Percentiles rank a stretch among this genome's conserved stretches.
phyloP scores from a whole-genome alignment of 1,284 basidiomycete genomes.

The Macrocystidia cucumis region DNA sequence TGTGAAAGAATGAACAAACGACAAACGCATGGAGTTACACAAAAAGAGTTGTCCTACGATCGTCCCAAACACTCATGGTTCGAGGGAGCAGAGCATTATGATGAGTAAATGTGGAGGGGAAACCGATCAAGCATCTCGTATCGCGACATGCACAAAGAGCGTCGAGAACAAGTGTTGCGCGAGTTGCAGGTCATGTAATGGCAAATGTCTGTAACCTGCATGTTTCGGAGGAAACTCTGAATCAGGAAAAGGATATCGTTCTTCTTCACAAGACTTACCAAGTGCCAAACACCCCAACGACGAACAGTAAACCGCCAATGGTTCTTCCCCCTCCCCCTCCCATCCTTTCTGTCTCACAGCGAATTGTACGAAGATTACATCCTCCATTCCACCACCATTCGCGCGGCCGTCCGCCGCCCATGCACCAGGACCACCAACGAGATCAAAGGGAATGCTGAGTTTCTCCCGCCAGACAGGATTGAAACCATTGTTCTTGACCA shows the following conservation, averaged over 20 bases:
- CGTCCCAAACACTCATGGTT: too few relatives aligned
- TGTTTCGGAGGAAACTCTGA: conserved; percentile 1
- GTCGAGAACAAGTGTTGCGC: conserved; percentile 87
- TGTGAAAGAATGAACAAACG: too few relatives aligned
- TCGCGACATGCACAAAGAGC: conserved; percentile 65
- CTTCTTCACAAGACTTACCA: conserved; percentile 39
- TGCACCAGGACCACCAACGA: conserved; percentile 50
- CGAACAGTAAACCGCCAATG: conserved; percentile 63
- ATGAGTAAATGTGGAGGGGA: too few relatives aligned
- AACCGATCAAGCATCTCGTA: too few relatives aligned
- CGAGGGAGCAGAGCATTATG: too few relatives aligned
- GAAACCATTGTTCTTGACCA: conserved; percentile 77
- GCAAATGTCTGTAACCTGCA: conserved; percentile 81
- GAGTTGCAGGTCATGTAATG: conserved; percentile 78
- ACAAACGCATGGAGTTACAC: too few relatives aligned
- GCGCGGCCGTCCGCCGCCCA: too few relatives aligned
- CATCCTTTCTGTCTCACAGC: conserved; percentile 58
- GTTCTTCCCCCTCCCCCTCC: conserved; percentile 45
- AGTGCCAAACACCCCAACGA: conserved; percentile 58
- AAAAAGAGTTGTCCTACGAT: too few relatives aligned
- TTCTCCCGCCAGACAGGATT: conserved; percentile 80
- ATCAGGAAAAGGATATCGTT: conserved; percentile 1
- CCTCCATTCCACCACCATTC: conserved; percentile 67
- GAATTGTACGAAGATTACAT: conserved; percentile 76
- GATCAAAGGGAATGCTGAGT: conserved; percentile 60